phyloP scores from a whole-genome alignment of 2,329 filamentous ascomycete species.

The Acarospora socialis region DNA sequence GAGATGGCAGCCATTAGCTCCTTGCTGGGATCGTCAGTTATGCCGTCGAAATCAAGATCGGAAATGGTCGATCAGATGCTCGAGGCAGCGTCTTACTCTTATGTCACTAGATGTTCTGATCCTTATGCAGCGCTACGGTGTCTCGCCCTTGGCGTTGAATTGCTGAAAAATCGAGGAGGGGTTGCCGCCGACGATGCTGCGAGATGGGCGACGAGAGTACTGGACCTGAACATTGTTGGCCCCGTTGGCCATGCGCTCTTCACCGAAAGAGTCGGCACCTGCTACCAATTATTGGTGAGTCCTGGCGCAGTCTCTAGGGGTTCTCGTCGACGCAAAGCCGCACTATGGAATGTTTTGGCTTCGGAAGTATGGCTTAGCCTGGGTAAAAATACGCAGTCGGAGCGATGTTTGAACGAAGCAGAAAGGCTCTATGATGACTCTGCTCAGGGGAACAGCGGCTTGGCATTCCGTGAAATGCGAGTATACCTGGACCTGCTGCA shows the following conservation, averaged over 20 bases:
- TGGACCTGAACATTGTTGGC: constrained; percentile 66
- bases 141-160: constrained; percentile 61
- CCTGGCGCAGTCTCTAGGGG: constrained; percentile 55
- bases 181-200: constrained; percentile 75
- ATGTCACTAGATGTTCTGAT: constrained; percentile 67
- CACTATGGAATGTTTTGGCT: constrained; percentile 73
- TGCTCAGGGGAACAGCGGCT: constrained; percentile 24
- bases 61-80: constrained; percentile 79
- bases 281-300: constrained; percentile 58
- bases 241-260: constrained; percentile 66
- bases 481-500: constrained; percentile 29
- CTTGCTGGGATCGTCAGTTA: constrained; percentile 58
- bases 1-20: constrained; percentile 87
- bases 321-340: constrained; percentile 65
- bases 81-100: constrained; percentile 83
- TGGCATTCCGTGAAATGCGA: constrained; percentile 40
- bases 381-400: constrained; percentile 63
- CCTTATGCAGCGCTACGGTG: constrained; percentile 70
- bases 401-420: constrained; percentile 61
- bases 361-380: constrained; percentile 72
- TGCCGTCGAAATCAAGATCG: constrained; percentile 59
- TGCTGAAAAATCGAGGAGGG: constrained; percentile 67
- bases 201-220: constrained; percentile 64
- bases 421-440: constrained; percentile 36
- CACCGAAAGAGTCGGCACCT: constrained; percentile 72